A percentile compares a stretch with the other conserved stretches of the same genome.
Conservation (phyloP, 768 basidiomycete species). For the Mycena alexandri region DNA sequence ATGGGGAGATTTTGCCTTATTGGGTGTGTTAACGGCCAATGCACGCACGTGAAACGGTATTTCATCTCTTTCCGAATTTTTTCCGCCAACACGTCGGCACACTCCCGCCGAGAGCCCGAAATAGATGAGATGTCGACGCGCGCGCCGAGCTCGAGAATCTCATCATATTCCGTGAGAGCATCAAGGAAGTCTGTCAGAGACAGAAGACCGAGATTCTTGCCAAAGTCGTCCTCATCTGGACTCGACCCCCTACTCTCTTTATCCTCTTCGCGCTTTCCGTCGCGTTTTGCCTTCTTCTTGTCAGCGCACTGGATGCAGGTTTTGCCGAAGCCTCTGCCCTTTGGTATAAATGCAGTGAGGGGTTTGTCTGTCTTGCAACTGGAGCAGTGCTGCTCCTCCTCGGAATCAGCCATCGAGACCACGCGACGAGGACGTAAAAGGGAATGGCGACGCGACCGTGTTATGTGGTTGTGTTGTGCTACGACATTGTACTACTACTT, state of each 20-base stretch:
- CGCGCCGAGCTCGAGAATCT: not conserved
- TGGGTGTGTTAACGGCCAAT: not conserved
- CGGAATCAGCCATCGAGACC: slow-evolving; percentile 2
- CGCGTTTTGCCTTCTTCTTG: not conserved
- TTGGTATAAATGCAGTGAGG: not conserved
- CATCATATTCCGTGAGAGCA: slow-evolving; percentile 6
- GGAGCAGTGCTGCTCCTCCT: not conserved
- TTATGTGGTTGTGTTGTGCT: slow-evolving; percentile 6
- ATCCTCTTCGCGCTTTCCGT: no score
- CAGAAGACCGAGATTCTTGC: not conserved
- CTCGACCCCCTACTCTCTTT: not conserved
- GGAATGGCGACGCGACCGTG: not conserved
- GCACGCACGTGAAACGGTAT: slow-evolving; percentile 12
- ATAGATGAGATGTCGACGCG: slow-evolving; percentile 6
- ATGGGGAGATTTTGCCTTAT: no score
- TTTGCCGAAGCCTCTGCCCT: not conserved
- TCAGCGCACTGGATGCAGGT: slow-evolving; percentile 4
- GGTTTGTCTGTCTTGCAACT: not conserved
- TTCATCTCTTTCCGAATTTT: not conserved
- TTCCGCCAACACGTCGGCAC: not conserved
- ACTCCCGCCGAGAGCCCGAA: not conserved
- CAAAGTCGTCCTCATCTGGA: not conserved
- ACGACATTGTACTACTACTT: no score
- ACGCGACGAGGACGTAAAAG: not conserved
- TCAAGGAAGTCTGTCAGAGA: slow-evolving; percentile 3